phyloP scores from a whole-genome alignment of 2,329 filamentous ascomycete species.

The Exophiala oligosperma region DNA sequence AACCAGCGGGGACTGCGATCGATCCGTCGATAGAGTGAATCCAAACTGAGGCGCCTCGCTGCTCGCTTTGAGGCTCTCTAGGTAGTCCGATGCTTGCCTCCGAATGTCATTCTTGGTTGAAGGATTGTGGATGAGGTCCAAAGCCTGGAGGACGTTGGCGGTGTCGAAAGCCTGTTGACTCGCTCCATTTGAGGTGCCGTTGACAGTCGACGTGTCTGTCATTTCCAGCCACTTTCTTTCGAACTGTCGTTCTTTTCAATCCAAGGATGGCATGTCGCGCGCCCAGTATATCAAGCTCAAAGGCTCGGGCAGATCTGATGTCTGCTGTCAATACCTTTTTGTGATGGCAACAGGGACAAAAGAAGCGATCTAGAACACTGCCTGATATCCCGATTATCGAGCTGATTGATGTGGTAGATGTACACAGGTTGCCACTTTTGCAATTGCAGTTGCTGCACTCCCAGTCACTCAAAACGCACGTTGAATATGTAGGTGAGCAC shows the following conservation, averaged over 20 bases:
- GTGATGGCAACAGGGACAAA: background rate
- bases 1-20: constrained; percentile 73
- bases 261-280: constrained; percentile 11
- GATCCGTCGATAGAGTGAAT: constrained; percentile 76
- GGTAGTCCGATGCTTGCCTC: constrained; percentile 77
- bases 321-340: background rate
- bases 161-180: constrained; percentile 30
- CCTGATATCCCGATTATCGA: background rate
- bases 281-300: background rate
- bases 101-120: constrained; percentile 78
- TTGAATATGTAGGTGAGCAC: too few relatives aligned
- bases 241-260: background rate
- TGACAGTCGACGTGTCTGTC: constrained; percentile 7
- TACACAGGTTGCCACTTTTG: too few relatives aligned
- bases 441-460: too few relatives aligned
- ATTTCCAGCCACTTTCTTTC: constrained; percentile 10
- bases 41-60: constrained; percentile 81
- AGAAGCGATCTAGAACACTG: too few relatives aligned
- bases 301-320: background rate
- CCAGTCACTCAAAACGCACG: too few relatives aligned
- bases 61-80: constrained; percentile 81
- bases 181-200: constrained; percentile 10
- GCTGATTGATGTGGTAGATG: background rate
- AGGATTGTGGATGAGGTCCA: constrained; percentile 83
- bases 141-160: constrained; percentile 70